Conservation (phyloP, 83 land plant species). For the Thuja plicata region DNA sequence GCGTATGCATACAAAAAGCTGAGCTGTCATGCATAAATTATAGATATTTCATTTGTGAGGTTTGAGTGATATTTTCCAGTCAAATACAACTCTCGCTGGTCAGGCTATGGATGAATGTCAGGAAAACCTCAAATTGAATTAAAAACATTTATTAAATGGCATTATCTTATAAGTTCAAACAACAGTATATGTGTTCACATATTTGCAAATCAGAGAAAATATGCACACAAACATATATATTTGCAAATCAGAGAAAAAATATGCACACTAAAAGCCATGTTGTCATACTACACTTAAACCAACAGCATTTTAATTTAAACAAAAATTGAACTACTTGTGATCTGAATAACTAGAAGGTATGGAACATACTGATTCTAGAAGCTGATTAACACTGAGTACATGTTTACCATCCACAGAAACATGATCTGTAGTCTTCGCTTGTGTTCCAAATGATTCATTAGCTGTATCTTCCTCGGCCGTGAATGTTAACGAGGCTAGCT, state of each 20-base stretch:
- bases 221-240: neutral
- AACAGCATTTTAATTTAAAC: neutral
- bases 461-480: conserved; percentile 37
- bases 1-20: neutral
- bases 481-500: conserved; percentile 27
- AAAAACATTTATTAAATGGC: neutral
- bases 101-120: neutral
- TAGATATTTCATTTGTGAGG: neutral
- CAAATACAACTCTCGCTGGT: neutral
- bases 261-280: neutral
- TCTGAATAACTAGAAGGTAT: neutral
- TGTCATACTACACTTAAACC: neutral
- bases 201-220: neutral
- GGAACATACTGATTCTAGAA: conserved; percentile 58
- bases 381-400: conserved; percentile 54
- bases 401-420: conserved; percentile 29
- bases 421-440: conserved; percentile 42
- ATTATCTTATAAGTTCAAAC: neutral
- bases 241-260: neutral
- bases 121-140: neutral
- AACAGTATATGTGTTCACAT: neutral
- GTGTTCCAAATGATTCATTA: conserved; percentile 33
- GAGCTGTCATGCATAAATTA: neutral
- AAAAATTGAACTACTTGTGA: neutral
- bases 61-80: neutral